phyloP scores from a whole-genome alignment of 2,329 filamentous ascomycete species.

The Sporothrix pseudoabietina region DNA sequence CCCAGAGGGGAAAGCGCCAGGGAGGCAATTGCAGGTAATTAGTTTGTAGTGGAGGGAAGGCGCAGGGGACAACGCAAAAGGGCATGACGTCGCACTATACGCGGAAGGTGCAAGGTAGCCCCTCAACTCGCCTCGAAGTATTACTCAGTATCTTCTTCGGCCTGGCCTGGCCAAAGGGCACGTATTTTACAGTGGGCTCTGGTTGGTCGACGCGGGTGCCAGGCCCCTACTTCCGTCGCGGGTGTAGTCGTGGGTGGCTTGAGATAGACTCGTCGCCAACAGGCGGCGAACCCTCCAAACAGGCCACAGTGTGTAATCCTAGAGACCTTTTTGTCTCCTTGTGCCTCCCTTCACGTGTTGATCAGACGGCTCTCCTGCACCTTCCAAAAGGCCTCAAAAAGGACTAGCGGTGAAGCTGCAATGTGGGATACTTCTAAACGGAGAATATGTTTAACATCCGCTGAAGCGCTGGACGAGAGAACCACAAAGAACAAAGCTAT shows the following conservation, averaged over 20 bases:
- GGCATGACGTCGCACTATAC: constrained; percentile 17
- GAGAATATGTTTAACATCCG: not conserved
- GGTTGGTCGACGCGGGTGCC: not conserved
- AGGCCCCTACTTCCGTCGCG: no score
- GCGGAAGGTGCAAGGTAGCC: not conserved
- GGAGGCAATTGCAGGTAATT: not conserved
- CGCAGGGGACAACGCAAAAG: not conserved
- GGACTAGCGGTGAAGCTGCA: constrained; percentile 17
- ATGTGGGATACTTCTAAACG: not conserved
- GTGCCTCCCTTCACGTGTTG: not conserved
- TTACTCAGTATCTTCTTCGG: not conserved
- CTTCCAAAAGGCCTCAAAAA: not conserved
- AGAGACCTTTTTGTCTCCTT: not conserved
- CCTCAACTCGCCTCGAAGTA: not conserved
- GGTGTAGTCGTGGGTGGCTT: not conserved
- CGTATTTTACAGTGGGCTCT: not conserved
- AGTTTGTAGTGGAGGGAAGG: not conserved
- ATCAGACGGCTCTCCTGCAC: not conserved
- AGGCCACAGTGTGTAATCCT: not conserved
- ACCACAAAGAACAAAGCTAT: not conserved
- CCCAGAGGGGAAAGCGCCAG: constrained; percentile 9
- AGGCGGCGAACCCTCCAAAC: not conserved
- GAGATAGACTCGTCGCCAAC: not conserved
- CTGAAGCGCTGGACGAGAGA: not conserved
- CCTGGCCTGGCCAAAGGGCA: not conserved